Percentiles rank a stretch among this genome's conserved stretches.
phyloP scores from a whole-genome alignment of 2,329 filamentous ascomycete genomes.

The Orbilia ellipsospora region DNA sequence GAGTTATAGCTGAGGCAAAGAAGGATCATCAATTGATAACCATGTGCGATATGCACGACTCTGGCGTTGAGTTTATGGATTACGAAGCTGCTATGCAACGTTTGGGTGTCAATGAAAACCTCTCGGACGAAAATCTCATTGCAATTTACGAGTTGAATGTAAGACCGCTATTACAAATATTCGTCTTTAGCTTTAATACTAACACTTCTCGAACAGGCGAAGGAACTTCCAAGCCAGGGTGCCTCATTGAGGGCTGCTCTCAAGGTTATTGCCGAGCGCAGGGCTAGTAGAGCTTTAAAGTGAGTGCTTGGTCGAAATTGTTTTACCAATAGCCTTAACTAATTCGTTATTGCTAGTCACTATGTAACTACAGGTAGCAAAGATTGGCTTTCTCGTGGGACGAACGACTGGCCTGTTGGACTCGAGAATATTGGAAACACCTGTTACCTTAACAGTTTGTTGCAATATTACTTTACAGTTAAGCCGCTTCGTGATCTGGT shows the following conservation, averaged over 20 bases:
- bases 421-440: conserved; percentile 96
- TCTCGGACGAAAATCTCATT: conserved; percentile 45
- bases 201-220: conserved; percentile 61
- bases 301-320: conserved; percentile 7
- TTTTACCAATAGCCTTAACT: no score
- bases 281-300: conserved; percentile 56
- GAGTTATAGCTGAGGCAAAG: conserved; percentile 33
- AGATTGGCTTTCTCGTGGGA: conserved; percentile 28
- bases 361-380: conserved; percentile 43
- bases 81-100: conserved; percentile 33
- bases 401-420: conserved; percentile 77
- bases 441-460: conserved; percentile 94
- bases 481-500: conserved; percentile 83
- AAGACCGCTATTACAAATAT: background rate
- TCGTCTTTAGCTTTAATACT: background rate
- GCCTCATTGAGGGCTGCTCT: conserved; percentile 57
- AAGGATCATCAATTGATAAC: conserved; percentile 33
- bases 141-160: conserved; percentile 42
- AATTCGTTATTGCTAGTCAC: conserved; percentile 9
- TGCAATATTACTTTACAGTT: conserved; percentile 95
- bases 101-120: conserved; percentile 28
- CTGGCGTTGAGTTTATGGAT: conserved; percentile 43
- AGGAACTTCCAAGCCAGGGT: conserved; percentile 56
- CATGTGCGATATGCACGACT: conserved; percentile 33
- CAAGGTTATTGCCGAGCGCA: conserved; percentile 57